Base-by-base conservation (phyloP, 306 rosid species). In the Lagenaria siceraria region DNA sequence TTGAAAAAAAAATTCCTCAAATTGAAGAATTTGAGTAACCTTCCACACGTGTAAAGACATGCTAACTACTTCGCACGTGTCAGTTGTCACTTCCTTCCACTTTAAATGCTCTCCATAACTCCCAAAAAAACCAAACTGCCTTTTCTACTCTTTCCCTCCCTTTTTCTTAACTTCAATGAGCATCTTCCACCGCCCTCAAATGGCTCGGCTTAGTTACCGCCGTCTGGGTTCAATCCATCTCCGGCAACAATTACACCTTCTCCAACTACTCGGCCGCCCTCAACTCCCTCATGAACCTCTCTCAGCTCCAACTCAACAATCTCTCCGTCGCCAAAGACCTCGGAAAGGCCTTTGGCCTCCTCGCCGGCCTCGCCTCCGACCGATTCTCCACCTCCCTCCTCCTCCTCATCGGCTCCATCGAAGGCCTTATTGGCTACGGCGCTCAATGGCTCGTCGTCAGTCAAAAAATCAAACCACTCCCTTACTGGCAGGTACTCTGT, bases 181-280 rank as follows among this genome's bases (percentile, higher is more conserved):
- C 62, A 56, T 10, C 31, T 22, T 22, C 29, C 62, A 11, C 62
- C 31, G 31, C 62, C 79, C 46, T 55, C 19, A 94, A 91, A 85
- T 94, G 97, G 98, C 87, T 91, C 4, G 97, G 96, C 0, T 83
- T 94, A 17, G 90, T 94, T 2, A 58, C 93, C 11, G 96, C 96
- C 65, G 88, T 91, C 1, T 91, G 97, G 98, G 93, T 94, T 48
- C 98, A 94, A 61, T 18, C 91, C 15, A 91, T 94, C 76, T 94
- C 97, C 64, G 96, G 96, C 88, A 94, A 94, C 89, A 91, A 94
- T 62, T 94, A 94, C 90, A 94, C 97, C 7, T 94, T 94, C 89
- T 87, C 97, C 25, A 94, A 91, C 79, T 94, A 94, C 90, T 94
- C 97, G 74, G 88, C 79, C 13, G 89, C 97, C 8, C 86, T 94